Conservation (phyloP, 768 basidiomycete species). For the Albatrellus ellisii region DNA sequence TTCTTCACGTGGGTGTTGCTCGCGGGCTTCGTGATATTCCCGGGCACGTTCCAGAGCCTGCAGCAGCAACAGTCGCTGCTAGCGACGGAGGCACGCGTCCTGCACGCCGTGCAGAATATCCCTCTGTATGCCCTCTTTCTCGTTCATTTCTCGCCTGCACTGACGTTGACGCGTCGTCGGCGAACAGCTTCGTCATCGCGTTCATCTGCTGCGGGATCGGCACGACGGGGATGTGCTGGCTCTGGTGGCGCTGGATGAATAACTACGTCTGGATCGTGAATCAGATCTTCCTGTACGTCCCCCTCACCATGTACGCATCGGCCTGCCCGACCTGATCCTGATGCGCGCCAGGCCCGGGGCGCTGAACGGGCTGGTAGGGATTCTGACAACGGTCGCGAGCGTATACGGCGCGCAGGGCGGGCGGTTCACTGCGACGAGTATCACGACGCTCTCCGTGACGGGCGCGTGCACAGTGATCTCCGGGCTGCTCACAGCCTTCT, state of each 20-base stretch:
- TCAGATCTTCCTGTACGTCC: constrained; percentile 4
- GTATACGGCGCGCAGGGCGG: constrained; percentile 2
- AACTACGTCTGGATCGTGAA: constrained; percentile 9
- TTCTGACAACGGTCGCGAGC: constrained; percentile 6
- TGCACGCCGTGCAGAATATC: constrained; percentile 1
- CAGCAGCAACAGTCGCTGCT: not conserved
- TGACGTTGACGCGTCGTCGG: not conserved
- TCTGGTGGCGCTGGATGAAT: constrained; percentile 7
- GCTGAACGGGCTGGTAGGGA: constrained; percentile 7
- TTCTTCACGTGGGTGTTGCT: constrained; percentile 11
- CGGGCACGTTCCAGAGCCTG: constrained; percentile 7
- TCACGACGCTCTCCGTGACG: constrained; percentile 4
- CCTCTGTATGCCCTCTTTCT: constrained; percentile 4
- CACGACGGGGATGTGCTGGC: constrained; percentile 5
- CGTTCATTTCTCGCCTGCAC: not conserved
- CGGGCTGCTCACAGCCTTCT: not conserved
- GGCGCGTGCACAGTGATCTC: constrained; percentile 2
- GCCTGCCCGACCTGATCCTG: not conserved
- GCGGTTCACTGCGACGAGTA: not conserved
- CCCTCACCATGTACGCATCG: not conserved
- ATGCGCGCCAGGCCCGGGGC: constrained; percentile 1
- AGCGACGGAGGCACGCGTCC: not conserved
- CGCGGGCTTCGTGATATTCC: constrained; percentile 9
- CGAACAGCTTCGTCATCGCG: constrained; percentile 3
- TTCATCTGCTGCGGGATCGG: constrained; percentile 6